Evolutionary conservation across 352 stramenopile species (phyloP).

Genomic region (Phytopythium kandeliae): DNA sequence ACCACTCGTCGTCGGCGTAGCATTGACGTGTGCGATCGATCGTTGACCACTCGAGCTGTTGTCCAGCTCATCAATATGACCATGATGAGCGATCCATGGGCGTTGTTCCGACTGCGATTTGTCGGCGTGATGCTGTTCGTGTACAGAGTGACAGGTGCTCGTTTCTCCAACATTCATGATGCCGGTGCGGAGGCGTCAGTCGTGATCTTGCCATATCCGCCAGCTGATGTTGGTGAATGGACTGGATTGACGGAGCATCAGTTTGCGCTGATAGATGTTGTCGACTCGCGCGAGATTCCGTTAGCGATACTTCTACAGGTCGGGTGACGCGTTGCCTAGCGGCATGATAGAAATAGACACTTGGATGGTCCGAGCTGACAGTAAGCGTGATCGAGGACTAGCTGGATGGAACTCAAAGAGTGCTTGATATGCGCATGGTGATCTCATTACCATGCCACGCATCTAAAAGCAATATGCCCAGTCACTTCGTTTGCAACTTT

Average conservation of each 20-base stretch:
- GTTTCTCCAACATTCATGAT: neutral
- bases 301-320: conserved; percentile 14
- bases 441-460: no score
- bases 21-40: neutral
- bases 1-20: neutral
- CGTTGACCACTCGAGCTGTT: conserved; percentile 5
- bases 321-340: neutral
- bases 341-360: no score
- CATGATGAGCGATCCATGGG: conserved; percentile 47
- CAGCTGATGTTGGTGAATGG: conserved; percentile 20
- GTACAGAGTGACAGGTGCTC: conserved; percentile 13
- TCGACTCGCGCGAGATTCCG: conserved; percentile 16
- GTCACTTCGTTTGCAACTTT: neutral
- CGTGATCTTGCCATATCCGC: conserved; percentile 23
- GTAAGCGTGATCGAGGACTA: no score
- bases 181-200: conserved; percentile 5
- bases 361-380: no score
- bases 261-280: conserved; percentile 15
- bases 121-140: conserved; percentile 28
- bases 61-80: conserved; percentile 41
- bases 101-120: conserved; percentile 23
- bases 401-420: no score
- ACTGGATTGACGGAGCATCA: conserved; percentile 14
- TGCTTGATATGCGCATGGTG: conserved; percentile 1
- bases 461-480: neutral